Percentiles rank a stretch among this genome's conserved stretches.
Conservation (phyloP, 805 yeast genomes). For the Cyberlindnera xishuangbannaensis region DNA sequence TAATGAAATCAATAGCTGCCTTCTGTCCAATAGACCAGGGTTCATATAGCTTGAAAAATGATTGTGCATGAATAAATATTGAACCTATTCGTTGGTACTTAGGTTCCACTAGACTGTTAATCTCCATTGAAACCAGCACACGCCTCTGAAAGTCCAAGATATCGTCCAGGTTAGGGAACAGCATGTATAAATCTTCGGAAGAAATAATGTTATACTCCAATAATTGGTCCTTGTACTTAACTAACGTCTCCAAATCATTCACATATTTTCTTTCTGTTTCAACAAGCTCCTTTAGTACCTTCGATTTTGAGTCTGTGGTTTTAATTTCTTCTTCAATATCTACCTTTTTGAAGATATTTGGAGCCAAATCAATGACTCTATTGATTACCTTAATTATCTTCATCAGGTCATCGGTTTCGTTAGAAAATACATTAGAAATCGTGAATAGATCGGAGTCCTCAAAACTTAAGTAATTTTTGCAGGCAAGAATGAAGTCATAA, state of each 20-base stretch:
- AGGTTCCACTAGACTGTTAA: conserved; percentile 70
- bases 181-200: conserved; percentile 69
- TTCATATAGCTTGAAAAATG: conserved; percentile 83
- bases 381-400: conserved; percentile 71
- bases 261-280: conserved; percentile 92
- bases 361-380: conserved; percentile 51
- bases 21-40: conserved; percentile 92
- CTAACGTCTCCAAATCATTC: conserved; percentile 76
- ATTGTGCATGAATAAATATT: conserved; percentile 77
- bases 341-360: conserved; percentile 33
- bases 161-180: conserved; percentile 81
- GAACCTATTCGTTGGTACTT: conserved; percentile 84
- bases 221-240: conserved; percentile 62
- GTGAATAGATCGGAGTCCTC: conserved; percentile 84
- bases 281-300: conserved; percentile 77
- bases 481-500: conserved; percentile 83
- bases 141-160: conserved; percentile 90
- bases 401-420: conserved; percentile 69
- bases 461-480: conserved; percentile 66
- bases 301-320: conserved; percentile 54
- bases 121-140: conserved; percentile 81
- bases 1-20: conserved; percentile 77
- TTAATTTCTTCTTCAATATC: conserved; percentile 26
- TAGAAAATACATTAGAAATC: conserved; percentile 82
- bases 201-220: conserved; percentile 60